Percentiles rank a stretch among this genome's conserved stretches.
Evolutionary conservation across 2,329 filamentous ascomycete species (phyloP).

Genomic region (Daldinia sp.): DNA sequence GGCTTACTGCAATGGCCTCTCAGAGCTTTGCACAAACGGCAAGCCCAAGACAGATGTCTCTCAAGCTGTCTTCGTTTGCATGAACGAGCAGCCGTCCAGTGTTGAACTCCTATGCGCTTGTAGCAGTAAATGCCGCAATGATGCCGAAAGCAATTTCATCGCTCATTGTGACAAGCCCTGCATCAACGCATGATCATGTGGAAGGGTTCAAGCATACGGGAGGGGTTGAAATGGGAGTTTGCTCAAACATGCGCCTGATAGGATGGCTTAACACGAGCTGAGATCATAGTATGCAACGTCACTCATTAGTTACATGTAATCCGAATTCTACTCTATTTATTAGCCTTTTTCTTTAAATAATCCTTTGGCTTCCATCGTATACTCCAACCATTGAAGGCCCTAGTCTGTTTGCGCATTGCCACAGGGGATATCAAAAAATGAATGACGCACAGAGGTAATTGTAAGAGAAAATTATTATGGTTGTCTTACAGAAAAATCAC

Average conservation of each 20-base stretch:
- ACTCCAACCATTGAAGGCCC: conserved; percentile 3
- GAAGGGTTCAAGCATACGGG: background rate
- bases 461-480: background rate
- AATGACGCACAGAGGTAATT: background rate
- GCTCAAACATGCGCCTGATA: conserved; percentile 9
- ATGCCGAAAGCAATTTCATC: conserved; percentile 50
- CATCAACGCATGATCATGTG: conserved; percentile 39
- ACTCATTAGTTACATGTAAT: conserved; percentile 27
- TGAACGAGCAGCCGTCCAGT: conserved; percentile 49
- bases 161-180: conserved; percentile 51
- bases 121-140: conserved; percentile 48
- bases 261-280: conserved; percentile 17
- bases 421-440: background rate
- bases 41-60: conserved; percentile 46
- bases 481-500: background rate
- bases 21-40: conserved; percentile 45
- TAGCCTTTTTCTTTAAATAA: background rate
- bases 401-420: background rate
- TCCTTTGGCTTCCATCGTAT: background rate
- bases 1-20: conserved; percentile 49
- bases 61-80: conserved; percentile 51
- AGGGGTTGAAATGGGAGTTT: conserved; percentile 12
- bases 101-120: conserved; percentile 51
- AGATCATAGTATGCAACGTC: conserved; percentile 21
- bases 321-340: conserved; percentile 17